Evolutionary conservation across 768 basidiomycete genomes (phyloP).

Genomic region (Lactarius tabidus): DNA sequence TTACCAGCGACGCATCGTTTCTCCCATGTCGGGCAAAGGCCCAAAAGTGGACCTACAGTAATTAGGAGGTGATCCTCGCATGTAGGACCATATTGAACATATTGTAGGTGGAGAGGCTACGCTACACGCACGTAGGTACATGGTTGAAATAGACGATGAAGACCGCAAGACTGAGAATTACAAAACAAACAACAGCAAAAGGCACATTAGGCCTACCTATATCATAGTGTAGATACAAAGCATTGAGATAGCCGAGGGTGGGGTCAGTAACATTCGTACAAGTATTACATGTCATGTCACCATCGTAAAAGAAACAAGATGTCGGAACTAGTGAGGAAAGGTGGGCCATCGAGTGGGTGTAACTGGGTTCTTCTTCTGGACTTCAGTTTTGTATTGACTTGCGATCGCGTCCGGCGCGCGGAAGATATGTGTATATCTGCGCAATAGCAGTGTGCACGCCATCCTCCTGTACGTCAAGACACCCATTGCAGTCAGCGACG

Average conservation of each 20-base stretch:
- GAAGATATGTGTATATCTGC: constrained; percentile 52
- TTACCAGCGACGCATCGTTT: too few relatives aligned
- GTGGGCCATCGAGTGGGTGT: background rate
- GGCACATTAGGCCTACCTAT: background rate
- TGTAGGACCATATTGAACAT: background rate
- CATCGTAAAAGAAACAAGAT: background rate
- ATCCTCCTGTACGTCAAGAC: constrained; percentile 41
- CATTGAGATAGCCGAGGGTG: too few relatives aligned
- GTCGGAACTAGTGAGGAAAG: background rate
- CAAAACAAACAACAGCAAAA: background rate
- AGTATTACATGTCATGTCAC: background rate
- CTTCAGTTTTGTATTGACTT: constrained; percentile 14
- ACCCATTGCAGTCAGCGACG: constrained; percentile 2
- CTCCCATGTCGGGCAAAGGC: too few relatives aligned
- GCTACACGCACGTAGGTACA: background rate
- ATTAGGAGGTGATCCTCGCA: too few relatives aligned
- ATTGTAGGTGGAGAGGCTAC: background rate
- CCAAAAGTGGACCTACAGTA: too few relatives aligned
- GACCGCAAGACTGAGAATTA: background rate
- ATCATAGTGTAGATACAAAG: background rate
- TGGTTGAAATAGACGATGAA: background rate
- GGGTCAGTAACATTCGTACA: background rate
- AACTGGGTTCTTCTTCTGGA: background rate
- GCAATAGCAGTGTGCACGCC: constrained; percentile 56
- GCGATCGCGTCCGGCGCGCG: constrained; percentile 34